A percentile compares a stretch with the other conserved stretches of the same genome.
Conservation (phyloP, 805 yeast genomes). For the Kazachstania taianensis region DNA sequence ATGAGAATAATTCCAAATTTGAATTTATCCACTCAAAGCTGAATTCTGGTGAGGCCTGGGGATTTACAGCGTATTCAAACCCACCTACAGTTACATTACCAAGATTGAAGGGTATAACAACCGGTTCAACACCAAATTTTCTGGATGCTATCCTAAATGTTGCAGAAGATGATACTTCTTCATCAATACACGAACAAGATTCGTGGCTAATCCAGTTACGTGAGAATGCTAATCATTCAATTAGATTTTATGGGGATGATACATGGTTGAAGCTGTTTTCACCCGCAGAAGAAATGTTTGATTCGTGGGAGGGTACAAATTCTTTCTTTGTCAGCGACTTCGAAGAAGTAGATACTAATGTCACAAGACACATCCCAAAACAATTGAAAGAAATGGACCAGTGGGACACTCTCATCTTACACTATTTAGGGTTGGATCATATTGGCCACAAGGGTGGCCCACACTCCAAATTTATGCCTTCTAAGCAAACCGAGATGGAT, state of each 20-base stretch:
- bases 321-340: conserved; percentile 93
- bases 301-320: conserved; percentile 70
- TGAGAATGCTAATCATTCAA: conserved; percentile 21
- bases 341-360: conserved; percentile 87
- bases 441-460: conserved; percentile 98
- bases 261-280: conserved; percentile 95
- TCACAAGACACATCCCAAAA: conserved; percentile 69
- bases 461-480: conserved; percentile 63
- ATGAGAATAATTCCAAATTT: conserved; percentile 54
- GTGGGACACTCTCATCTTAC: conserved; percentile 86
- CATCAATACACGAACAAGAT: conserved; percentile 61
- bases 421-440: conserved; percentile 90
- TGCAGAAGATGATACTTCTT: conserved; percentile 78
- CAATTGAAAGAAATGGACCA: conserved; percentile 37
- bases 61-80: conserved; percentile 82
- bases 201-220: conserved; percentile 74
- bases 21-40: conserved; percentile 53
- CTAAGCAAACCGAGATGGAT: conserved; percentile 85
- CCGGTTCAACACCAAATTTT: conserved; percentile 91
- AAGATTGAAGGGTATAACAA: conserved; percentile 81
- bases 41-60: conserved; percentile 60
- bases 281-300: conserved; percentile 36
- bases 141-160: conserved; percentile 89
- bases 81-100: conserved; percentile 98
- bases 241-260: conserved; percentile 93